phyloP scores from a whole-genome alignment of 2,329 filamentous ascomycete genomes.

The Penicillium corylophilum region DNA sequence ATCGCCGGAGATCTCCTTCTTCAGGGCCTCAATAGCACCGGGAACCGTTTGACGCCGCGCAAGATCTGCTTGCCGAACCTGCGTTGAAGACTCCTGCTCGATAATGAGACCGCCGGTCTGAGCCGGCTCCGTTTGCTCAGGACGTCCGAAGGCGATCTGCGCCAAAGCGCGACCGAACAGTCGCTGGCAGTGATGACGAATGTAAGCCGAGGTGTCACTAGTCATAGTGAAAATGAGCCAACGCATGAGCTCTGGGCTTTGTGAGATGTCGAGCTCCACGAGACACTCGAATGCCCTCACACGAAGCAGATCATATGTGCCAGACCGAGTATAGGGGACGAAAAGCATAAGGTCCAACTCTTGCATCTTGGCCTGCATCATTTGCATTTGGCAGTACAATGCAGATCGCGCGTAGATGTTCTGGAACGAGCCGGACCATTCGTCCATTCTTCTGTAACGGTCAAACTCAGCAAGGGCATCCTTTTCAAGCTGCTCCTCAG shows the following conservation, averaged over 20 bases:
- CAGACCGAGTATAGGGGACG: slow-evolving; percentile 59
- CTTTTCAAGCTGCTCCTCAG: slow-evolving; percentile 56
- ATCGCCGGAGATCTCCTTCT: slow-evolving; percentile 52
- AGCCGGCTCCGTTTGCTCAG: slow-evolving; percentile 31
- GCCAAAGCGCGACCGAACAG: slow-evolving; percentile 58
- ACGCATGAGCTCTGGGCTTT: slow-evolving; percentile 51
- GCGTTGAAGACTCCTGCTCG: slow-evolving; percentile 54
- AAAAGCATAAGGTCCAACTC: slow-evolving; percentile 57
- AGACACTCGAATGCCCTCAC: slow-evolving; percentile 60
- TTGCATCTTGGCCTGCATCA: slow-evolving; percentile 55
- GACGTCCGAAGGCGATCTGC: slow-evolving; percentile 58
- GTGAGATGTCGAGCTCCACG: slow-evolving; percentile 55
- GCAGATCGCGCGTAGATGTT: slow-evolving; percentile 64
- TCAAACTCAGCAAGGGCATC: slow-evolving; percentile 62
- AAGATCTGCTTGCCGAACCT: slow-evolving; percentile 54
- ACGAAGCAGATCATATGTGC: slow-evolving; percentile 61
- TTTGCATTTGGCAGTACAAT: slow-evolving; percentile 57
- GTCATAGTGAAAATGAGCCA: slow-evolving; percentile 59
- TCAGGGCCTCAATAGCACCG: slow-evolving; percentile 58
- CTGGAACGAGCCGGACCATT: slow-evolving; percentile 66
- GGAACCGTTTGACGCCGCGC: slow-evolving; percentile 57
- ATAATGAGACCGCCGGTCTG: slow-evolving; percentile 53
- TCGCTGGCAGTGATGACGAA: slow-evolving; percentile 53
- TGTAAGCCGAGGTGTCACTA: slow-evolving; percentile 57
- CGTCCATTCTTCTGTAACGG: slow-evolving; percentile 63